Evolutionary conservation across 2,329 filamentous ascomycete species (phyloP).

Genomic region (Ascomycota sp.): DNA sequence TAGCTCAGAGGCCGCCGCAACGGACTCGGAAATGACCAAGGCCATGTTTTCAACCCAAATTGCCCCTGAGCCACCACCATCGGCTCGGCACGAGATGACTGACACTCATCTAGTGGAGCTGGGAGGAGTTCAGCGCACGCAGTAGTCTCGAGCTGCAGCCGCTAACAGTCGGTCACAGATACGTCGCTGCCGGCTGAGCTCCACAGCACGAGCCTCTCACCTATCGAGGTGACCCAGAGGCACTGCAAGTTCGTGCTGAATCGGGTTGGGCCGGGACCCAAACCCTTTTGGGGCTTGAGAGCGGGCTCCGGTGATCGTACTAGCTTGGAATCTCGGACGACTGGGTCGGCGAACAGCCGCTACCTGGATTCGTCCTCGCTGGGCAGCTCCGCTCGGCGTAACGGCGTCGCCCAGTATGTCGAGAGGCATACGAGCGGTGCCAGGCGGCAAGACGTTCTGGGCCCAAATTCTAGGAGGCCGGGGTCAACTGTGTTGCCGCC

Average conservation of each 20-base stretch:
- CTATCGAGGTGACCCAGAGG: conserved; percentile 18
- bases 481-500: neutral
- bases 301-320: conserved; percentile 6
- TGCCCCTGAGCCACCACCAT: conserved; percentile 1
- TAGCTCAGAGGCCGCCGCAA: conserved; percentile 19
- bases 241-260: conserved; percentile 8
- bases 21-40: conserved; percentile 18
- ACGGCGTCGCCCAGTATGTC: too few species aligned
- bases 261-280: conserved; percentile 4
- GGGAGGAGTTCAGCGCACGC: conserved; percentile 10
- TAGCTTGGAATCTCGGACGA: conserved; percentile 10
- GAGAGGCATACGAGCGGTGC: too few species aligned
- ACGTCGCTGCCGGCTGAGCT: conserved; percentile 24
- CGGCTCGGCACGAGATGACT: conserved; percentile 18
- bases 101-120: conserved; percentile 25
- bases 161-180: conserved; percentile 11
- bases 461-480: neutral
- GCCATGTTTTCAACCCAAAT: conserved; percentile 6
- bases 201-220: conserved; percentile 19
- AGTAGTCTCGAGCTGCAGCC: neutral
- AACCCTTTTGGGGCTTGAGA: conserved; percentile 4
- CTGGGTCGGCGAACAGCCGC: conserved; percentile 4
- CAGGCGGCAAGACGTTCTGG: too few species aligned
- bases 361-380: conserved; percentile 2
- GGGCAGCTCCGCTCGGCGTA: neutral